Conservation (phyloP, 2,329 filamentous ascomycete species). For the Clarireedia homoeocarpa region DNA sequence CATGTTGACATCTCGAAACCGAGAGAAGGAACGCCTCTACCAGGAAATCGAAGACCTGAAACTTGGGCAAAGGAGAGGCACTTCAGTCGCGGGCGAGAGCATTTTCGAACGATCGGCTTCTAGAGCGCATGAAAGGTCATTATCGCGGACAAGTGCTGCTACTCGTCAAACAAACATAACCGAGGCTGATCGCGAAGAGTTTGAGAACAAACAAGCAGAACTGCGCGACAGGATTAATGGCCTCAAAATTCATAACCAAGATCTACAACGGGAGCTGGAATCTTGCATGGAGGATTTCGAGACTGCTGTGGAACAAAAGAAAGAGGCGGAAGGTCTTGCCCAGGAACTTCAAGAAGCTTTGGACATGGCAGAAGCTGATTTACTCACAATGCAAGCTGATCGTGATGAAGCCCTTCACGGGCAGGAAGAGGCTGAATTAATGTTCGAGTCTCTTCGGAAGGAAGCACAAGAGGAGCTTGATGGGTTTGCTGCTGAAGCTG, state of each 20-base stretch:
- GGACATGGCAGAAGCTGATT: conserved; percentile 69
- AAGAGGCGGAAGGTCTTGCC: conserved; percentile 49
- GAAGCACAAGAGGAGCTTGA: conserved; percentile 62
- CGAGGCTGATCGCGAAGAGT: conserved; percentile 76
- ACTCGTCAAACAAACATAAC: conserved; percentile 38
- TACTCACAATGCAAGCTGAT: conserved; percentile 72
- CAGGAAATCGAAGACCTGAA: conserved; percentile 97
- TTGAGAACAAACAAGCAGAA: conserved; percentile 76
- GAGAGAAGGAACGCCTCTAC: conserved; percentile 89
- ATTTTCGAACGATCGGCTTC: conserved; percentile 93
- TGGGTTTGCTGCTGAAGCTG: conserved; percentile 61
- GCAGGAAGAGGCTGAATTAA: conserved; percentile 46
- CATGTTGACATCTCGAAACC: conserved; percentile 92
- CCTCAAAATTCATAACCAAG: conserved; percentile 82
- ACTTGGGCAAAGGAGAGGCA: conserved; percentile 68
- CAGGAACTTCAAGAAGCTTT: conserved; percentile 71
- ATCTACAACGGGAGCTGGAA: conserved; percentile 75
- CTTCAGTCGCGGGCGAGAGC: conserved; percentile 69
- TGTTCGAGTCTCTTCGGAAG: conserved; percentile 52
- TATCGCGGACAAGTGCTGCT: conserved; percentile 55
- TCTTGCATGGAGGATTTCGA: conserved; percentile 75
- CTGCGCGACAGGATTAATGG: conserved; percentile 81
- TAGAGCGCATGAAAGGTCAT: conserved; percentile 64
- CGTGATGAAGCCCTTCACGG: conserved; percentile 76
- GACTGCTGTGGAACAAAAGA: conserved; percentile 55